Percentiles rank a stretch among this genome's conserved stretches.
phyloP scores from a whole-genome alignment of 257 asterid species.

The Dorcoceras hygrometricum region DNA sequence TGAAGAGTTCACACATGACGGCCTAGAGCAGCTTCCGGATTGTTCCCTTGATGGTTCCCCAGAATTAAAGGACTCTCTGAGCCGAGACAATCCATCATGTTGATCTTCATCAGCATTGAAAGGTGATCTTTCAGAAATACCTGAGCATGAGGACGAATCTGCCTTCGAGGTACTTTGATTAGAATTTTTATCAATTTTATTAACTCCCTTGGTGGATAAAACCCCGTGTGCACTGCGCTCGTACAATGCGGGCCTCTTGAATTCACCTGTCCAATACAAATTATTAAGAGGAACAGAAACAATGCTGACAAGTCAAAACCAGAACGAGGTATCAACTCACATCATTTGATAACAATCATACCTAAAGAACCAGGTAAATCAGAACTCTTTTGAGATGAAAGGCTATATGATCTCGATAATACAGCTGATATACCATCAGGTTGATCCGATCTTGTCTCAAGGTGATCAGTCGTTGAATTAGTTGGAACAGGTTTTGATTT shows the following conservation, averaged over 20 bases:
- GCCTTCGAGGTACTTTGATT: conserved; percentile 42
- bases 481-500: conserved; percentile 44
- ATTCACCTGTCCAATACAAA: conserved; percentile 52
- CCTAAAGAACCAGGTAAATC: conserved; percentile 47
- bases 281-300: conserved; percentile 11
- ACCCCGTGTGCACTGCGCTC: conserved; percentile 29
- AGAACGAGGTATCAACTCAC: conserved; percentile 21
- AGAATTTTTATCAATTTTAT: conserved; percentile 41
- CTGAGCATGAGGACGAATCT: conserved; percentile 35
- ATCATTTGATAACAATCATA: conserved; percentile 30
- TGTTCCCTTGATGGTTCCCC: conserved; percentile 52
- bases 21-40: conserved; percentile 53
- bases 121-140: conserved; percentile 39
- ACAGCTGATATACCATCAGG: conserved; percentile 46
- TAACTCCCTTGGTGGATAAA: conserved; percentile 37
- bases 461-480: conserved; percentile 37
- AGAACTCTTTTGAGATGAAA: conserved; percentile 47
- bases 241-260: conserved; percentile 51
- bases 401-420: conserved; percentile 52
- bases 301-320: not conserved
- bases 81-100: conserved; percentile 46
- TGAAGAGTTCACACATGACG: conserved; percentile 44
- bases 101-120: conserved; percentile 42
- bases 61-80: conserved; percentile 41
- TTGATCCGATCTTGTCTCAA: conserved; percentile 44